Percentiles rank a stretch among this genome's conserved stretches.
Conservation (phyloP, 2,329 filamentous ascomycete genomes). For the Colletotrichum truncatum region DNA sequence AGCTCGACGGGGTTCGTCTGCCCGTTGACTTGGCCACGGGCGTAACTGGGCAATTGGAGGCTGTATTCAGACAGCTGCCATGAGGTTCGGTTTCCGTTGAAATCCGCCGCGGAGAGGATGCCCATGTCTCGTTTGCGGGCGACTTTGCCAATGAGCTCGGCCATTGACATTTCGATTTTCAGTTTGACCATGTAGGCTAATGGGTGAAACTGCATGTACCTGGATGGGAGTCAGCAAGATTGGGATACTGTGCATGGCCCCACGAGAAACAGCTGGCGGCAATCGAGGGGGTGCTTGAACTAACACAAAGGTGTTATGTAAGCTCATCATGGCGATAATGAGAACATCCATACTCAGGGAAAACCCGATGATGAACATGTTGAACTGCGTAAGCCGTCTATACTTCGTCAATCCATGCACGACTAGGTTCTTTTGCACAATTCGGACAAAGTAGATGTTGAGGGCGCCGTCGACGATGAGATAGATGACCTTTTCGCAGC, state of each 20-base stretch:
- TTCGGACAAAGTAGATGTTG: constrained; percentile 59
- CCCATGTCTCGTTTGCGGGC: constrained; percentile 32
- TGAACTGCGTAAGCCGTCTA: constrained; percentile 53
- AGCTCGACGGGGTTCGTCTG: background rate
- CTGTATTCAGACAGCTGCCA: constrained; percentile 16
- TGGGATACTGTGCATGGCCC: background rate
- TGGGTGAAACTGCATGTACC: constrained; percentile 60
- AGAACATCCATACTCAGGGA: constrained; percentile 54
- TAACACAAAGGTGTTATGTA: constrained; percentile 52
- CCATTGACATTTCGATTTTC: constrained; percentile 65
- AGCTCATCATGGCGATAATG: constrained; percentile 53
- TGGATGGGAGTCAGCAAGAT: constrained; percentile 32
- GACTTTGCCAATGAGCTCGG: constrained; percentile 57
- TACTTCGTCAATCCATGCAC: constrained; percentile 51
- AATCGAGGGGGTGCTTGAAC: background rate
- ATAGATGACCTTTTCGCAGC: constrained; percentile 60
- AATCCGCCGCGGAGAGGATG: constrained; percentile 11
- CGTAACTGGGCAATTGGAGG: constrained; percentile 6
- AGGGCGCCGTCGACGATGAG: constrained; percentile 56
- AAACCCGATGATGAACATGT: constrained; percentile 53
- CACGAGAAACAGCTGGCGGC: background rate
- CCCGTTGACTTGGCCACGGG: background rate
- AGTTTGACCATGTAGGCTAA: constrained; percentile 62
- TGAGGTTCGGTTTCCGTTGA: background rate
- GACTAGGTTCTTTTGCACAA: constrained; percentile 28